Conservation (phyloP, 305 asterid genomes). For the Lippia alba region DNA sequence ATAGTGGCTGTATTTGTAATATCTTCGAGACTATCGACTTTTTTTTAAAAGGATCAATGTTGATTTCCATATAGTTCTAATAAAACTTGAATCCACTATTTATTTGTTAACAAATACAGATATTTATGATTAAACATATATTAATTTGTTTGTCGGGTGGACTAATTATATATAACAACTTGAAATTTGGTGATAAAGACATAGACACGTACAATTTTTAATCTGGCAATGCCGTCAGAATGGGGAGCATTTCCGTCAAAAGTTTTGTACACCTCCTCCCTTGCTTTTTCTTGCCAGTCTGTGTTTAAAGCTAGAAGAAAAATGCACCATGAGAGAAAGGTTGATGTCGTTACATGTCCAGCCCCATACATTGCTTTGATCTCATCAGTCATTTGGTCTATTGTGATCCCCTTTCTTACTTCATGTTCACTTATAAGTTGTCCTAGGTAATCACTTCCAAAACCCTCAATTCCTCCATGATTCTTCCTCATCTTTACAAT, state of each 20-base stretch:
- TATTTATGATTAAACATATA: too few relatives aligned
- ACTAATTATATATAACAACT: too few relatives aligned
- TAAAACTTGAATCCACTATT: too few relatives aligned
- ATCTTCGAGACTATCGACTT: too few relatives aligned
- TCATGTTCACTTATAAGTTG: conserved; percentile 53
- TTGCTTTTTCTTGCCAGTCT: conserved; percentile 73
- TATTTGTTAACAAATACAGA: too few relatives aligned
- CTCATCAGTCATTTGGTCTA: conserved; percentile 71
- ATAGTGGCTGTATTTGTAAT: too few relatives aligned
- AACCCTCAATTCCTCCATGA: conserved; percentile 25
- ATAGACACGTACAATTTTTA: conserved; percentile 52
- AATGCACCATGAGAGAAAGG: conserved; percentile 64
- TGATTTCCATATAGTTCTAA: too few relatives aligned
- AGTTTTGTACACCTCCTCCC: conserved; percentile 48
- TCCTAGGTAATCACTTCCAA: conserved; percentile 57
- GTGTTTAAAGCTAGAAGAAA: conserved; percentile 58
- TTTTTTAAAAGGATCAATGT: too few relatives aligned
- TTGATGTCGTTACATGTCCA: conserved; percentile 68
- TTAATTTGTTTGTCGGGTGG: too few relatives aligned
- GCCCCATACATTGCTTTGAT: conserved; percentile 65
- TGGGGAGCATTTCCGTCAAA: conserved; percentile 51
- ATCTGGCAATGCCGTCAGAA: conserved; percentile 66
- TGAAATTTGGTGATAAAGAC: too few relatives aligned
- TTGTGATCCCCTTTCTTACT: conserved; percentile 51
- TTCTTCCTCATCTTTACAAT: neutral